Evolutionary conservation across 2,329 filamentous ascomycete genomes (phyloP).

Genomic region (Xylogone sp.): DNA sequence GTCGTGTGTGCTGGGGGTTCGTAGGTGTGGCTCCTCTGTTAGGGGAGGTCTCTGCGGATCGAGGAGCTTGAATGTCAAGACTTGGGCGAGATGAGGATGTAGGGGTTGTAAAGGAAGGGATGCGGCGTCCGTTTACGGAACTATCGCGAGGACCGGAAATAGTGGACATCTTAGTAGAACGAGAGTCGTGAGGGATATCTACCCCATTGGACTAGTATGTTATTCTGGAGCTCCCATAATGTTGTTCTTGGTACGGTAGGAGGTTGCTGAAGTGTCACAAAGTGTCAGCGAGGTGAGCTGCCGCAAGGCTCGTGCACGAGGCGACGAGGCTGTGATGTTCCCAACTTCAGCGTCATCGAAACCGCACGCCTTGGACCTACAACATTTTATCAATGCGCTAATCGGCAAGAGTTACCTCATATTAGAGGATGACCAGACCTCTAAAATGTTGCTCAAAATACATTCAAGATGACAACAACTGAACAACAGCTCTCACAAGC

Average conservation of each 20-base stretch:
- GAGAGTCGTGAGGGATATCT: background rate
- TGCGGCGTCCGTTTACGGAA: conserved; percentile 52
- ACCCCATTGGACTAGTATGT: background rate
- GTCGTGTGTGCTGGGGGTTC: conserved; percentile 18
- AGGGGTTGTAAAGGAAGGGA: conserved; percentile 58
- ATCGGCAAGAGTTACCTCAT: background rate
- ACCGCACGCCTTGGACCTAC: too few relatives aligned
- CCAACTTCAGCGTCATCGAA: background rate
- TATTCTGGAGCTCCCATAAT: background rate
- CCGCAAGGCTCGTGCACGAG: background rate
- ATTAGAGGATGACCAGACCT: background rate
- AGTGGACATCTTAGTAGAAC: conserved; percentile 49
- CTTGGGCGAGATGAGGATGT: conserved; percentile 74
- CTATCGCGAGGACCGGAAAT: conserved; percentile 61
- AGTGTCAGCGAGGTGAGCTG: background rate
- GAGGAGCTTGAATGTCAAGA: conserved; percentile 51
- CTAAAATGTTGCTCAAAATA: background rate
- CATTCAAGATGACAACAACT: background rate
- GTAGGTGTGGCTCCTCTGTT: conserved; percentile 33
- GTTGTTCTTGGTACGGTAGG: background rate
- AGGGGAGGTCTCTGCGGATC: conserved; percentile 57
- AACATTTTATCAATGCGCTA: background rate
- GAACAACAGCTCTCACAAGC: conserved; percentile 9
- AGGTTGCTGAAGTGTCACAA: background rate
- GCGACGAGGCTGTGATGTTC: background rate